Base-by-base conservation (phyloP, 768 basidiomycete species). In the Boletellus emodensis region DNA sequence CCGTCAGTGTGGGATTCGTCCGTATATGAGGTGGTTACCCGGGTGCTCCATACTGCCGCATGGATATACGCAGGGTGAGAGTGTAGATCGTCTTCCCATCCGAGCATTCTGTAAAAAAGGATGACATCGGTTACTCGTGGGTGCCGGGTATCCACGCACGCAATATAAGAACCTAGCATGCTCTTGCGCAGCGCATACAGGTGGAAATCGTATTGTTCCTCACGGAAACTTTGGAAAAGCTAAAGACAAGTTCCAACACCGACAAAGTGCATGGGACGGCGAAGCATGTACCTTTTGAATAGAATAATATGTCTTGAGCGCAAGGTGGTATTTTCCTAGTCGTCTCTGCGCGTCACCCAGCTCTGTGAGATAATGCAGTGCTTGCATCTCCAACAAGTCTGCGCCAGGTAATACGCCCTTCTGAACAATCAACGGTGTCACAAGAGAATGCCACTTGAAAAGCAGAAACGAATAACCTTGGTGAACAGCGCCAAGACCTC, bases 201-300 rank as follows among this genome's bases (percentile, higher is more conserved):
- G 66, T 99, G 96, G 77, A 99, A 99, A 68, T 99, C 96, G 59
- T 87, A 97, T 69, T 98, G 94, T 61, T 96, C 94, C 57, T 97
- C 93, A 56, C 96, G 92, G 56, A 89, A 80, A 46, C 88, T 87
- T 46, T 85, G 79, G 66, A 95, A 97, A 14, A 85, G 71, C 90
- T 90, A 52, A 36, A 26, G 43, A 30, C 18, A 45, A 14, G 43
- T 46, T 61, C 18, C 33, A 61, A 41, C 40, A 18, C 40, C 32
- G 34, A 26, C 26, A 28, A 32, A 37, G 39, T 53, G 30, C 28
- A 26, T 46, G 49, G 20, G 14, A 53, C 20, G 20, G 40, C 48
- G 42, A 51, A 40, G 17, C 30, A 62, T 71, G 38, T 39, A 90
- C 90, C 74, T 83, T 89, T 51, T 82, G 79, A 40, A 94, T 74